A percentile compares a stretch with the other conserved stretches of the same genome.
phyloP scores from a whole-genome alignment of 2,329 filamentous ascomycete genomes.

The Beauveria medogensis region DNA sequence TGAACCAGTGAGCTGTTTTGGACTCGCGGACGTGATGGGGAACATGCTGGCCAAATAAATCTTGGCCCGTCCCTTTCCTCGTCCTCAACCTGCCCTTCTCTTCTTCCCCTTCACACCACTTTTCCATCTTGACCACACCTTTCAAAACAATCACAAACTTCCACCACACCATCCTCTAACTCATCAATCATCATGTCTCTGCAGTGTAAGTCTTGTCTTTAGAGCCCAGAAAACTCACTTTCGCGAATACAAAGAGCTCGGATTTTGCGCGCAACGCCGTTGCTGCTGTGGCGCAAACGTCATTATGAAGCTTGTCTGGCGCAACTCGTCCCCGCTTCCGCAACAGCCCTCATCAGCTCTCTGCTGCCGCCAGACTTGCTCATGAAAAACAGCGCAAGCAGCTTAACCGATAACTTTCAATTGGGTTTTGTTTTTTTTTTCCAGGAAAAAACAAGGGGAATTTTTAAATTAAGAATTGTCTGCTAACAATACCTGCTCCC shows the following conservation, averaged over 20 bases:
- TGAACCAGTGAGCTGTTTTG: background rate
- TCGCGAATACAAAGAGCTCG: background rate
- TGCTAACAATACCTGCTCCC: background rate
- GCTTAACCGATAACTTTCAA: no score
- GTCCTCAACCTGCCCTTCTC: background rate
- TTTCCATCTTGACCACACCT: background rate
- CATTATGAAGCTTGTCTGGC: background rate
- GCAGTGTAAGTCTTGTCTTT: slow-evolving; percentile 39
- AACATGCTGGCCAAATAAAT: background rate
- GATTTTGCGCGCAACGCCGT: background rate
- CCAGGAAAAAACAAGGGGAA: no score
- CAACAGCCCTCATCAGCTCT: background rate
- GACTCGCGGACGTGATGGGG: background rate
- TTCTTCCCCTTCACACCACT: slow-evolving; percentile 13
- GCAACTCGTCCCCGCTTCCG: background rate
- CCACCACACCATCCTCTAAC: slow-evolving; percentile 2
- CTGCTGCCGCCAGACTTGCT: no score
- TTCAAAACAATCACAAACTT: background rate
- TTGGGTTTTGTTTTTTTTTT: no score
- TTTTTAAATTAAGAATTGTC: no score
- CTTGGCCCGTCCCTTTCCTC: slow-evolving; percentile 1
- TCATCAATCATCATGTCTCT: slow-evolving; percentile 44
- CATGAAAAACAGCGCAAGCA: no score
- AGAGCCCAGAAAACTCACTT: background rate
- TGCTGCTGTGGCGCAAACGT: slow-evolving; percentile 2